phyloP scores from a whole-genome alignment of 164 flowering plant species.

The Magnolia changhungtana region DNA sequence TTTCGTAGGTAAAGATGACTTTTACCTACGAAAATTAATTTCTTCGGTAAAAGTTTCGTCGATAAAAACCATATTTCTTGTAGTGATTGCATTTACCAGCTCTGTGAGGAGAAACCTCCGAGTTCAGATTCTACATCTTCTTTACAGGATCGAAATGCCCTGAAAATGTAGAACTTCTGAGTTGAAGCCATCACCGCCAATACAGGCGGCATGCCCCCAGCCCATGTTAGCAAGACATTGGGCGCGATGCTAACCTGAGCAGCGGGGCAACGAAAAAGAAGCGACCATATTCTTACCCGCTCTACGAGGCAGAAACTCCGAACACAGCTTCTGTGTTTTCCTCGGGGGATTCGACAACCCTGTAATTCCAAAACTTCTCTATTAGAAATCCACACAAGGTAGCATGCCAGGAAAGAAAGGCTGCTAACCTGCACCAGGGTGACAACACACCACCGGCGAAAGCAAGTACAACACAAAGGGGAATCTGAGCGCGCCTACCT shows the following conservation, averaged over 20 bases:
- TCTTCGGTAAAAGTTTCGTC: too few species aligned
- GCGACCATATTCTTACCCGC: constrained; percentile 40
- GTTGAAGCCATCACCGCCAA: not conserved
- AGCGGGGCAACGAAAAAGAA: not conserved
- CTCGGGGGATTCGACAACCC: not conserved
- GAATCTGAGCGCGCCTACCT: too few species aligned
- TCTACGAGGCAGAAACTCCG: constrained; percentile 68
- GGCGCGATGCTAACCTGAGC: not conserved
- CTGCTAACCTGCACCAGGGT: not conserved
- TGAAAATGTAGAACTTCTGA: not conserved
- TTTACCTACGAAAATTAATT: too few species aligned
- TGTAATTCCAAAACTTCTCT: not conserved
- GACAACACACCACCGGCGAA: not conserved
- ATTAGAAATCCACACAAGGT: not conserved
- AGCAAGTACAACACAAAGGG: too few species aligned
- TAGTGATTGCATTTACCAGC: constrained; percentile 51
- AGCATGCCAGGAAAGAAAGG: not conserved
- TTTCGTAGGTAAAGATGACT: too few species aligned
- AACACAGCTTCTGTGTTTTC: not conserved
- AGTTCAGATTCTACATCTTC: constrained; percentile 1
- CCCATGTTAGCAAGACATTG: not conserved
- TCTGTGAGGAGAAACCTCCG: constrained; percentile 71
- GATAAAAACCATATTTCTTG: too few species aligned
- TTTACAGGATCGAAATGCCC: not conserved
- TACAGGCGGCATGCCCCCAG: not conserved